Base-by-base conservation (phyloP, 208 protist species). In the Acanthamoeba pearcei region DNA sequence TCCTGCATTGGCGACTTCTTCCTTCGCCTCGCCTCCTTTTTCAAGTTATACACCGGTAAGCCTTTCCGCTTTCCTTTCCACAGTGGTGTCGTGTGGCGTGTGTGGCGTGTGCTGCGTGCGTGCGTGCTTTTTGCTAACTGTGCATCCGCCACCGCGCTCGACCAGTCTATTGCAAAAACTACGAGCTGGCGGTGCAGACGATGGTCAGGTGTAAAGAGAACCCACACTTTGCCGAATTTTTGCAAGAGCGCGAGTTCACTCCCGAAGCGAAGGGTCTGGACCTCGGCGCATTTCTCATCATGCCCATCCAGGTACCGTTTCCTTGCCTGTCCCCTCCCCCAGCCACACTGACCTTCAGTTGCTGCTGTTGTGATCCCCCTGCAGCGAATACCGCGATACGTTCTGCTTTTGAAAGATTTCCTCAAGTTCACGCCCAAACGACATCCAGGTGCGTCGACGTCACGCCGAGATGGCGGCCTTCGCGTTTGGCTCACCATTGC, bases 301-400 rank as follows among this genome's bases (percentile, higher is more conserved):
- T 88, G 46, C 80, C 80, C n/a, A 88, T 88, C 51, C 80, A 88
- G 53, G 51, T 55, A 55, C 17, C 46, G 12, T 32, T 29, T 35
- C n/a, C 5, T 55, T 29, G 62, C 27, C 17, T n/a, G 1, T 88
- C 51, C 6, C 29, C 80, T 19, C 1, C 19, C 8, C 49, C 2
- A 19, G 17, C 49, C 22, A 74, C 12, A 24, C 17, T 22, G 55
- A 62, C 78, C 49, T 12, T 24, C 55, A 24, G 55, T 60, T 57
- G 29, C 55, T 15, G 12, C 3, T 57, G 53, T 60, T 22, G 55
- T 6, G 55, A 15, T 60, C 32, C 13, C n/a, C n/a, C n/a, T 24
- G 22, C 49, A 66, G 46, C 80, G 51, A 88, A 88, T 64, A 88
- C 72, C 72, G 29, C 72, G 80, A 53, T 88, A 88, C 80, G 80